These are phyloP conservation scores for Grosmannia huntii DNA, from an alignment of 2,329 filamentous ascomycete species.

Conservation along the genomic window DNA sequence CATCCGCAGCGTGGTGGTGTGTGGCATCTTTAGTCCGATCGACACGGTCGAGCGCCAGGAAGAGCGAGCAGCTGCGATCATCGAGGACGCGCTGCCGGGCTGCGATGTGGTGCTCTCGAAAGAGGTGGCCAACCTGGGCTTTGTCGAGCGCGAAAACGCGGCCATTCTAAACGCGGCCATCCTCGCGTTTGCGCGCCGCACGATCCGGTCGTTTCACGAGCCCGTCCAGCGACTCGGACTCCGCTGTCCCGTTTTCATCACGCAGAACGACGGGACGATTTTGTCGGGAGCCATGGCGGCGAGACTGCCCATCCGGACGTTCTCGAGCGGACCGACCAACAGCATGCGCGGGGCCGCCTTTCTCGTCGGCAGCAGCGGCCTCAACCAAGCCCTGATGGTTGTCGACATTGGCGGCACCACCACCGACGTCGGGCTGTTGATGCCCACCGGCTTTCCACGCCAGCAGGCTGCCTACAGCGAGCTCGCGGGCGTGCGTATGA, in stretches of 20 bases:
- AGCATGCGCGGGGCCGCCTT: conserved; percentile 52
- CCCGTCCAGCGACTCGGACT: conserved; percentile 37
- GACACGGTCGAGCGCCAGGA: conserved; percentile 36
- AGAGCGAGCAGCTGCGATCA: conserved; percentile 30
- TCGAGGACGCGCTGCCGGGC: conserved; percentile 25
- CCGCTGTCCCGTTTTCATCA: conserved; percentile 44
- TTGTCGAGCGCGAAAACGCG: conserved; percentile 52
- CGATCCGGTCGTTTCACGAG: conserved; percentile 41
- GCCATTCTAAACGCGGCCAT: conserved; percentile 52
- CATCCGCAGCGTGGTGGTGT: conserved; percentile 33
- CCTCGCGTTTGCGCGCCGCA: conserved; percentile 41
- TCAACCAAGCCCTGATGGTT: conserved; percentile 35
- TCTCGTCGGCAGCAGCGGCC: conserved; percentile 24
- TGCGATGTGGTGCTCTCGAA: conserved; percentile 36
- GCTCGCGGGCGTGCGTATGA: conserved; percentile 49
- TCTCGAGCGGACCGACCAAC: conserved; percentile 51
- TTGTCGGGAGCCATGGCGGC: conserved; percentile 40
- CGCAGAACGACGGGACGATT: conserved; percentile 52
- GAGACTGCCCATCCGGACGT: conserved; percentile 45
- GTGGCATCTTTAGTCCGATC: conserved; percentile 40
- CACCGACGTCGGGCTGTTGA: conserved; percentile 48
- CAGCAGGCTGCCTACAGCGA: conserved; percentile 50
- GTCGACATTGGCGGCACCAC: conserved; percentile 57
- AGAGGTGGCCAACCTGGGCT: conserved; percentile 39
- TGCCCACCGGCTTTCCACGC: conserved; percentile 49